Evolutionary conservation across 495 filamentous ascomycete genomes (phyloP).

Genomic region (Hypoxylon lenormandii): DNA sequence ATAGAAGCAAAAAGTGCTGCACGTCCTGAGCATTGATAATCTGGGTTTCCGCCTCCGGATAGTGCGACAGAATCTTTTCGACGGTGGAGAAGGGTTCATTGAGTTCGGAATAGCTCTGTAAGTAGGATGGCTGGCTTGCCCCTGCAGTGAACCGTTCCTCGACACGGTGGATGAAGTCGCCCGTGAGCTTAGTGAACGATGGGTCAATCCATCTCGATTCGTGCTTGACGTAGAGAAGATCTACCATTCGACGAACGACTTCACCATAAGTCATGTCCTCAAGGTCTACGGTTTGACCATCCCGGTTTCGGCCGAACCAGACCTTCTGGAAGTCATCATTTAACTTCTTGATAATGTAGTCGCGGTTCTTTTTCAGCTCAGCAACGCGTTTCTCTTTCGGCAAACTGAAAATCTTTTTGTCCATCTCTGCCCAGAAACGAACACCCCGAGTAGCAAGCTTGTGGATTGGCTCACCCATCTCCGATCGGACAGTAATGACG

Average conservation of each 20-base stretch:
- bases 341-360: conserved; percentile 96
- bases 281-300: conserved; percentile 85
- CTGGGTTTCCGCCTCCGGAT: conserved; percentile 86
- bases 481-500: conserved; percentile 94
- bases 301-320: conserved; percentile 93
- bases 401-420: conserved; percentile 94
- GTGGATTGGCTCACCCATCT: conserved; percentile 99
- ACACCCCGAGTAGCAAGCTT: conserved; percentile 97
- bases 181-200: conserved; percentile 82
- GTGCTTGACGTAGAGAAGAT: conserved; percentile 94
- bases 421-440: conserved; percentile 96
- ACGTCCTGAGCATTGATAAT: conserved; percentile 97
- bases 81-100: conserved; percentile 81
- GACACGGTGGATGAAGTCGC: conserved; percentile 93
- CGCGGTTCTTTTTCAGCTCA: conserved; percentile 89
- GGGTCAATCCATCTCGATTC: conserved; percentile 93
- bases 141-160: conserved; percentile 87
- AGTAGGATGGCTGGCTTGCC: conserved; percentile 75
- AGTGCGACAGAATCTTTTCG: conserved; percentile 80
- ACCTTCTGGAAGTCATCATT: conserved; percentile 99
- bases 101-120: conserved; percentile 90
- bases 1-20: conserved; percentile 94
- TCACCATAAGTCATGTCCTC: conserved; percentile 98
- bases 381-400: conserved; percentile 93
- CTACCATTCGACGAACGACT: conserved; percentile 92